Conservation (phyloP, 345 rosid genomes). For the Lepidium didymum region DNA sequence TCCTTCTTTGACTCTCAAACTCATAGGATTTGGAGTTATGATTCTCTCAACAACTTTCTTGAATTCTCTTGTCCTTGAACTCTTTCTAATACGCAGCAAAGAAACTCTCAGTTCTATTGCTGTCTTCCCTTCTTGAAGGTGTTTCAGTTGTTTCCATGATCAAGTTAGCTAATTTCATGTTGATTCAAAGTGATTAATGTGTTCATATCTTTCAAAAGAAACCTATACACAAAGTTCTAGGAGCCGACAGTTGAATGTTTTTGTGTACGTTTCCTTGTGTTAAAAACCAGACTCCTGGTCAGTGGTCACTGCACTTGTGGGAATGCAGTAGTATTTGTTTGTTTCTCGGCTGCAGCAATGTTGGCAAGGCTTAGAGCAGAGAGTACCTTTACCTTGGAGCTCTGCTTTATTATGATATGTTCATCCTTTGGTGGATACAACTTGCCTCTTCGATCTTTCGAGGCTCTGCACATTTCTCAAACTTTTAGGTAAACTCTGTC, state of each 20-base stretch:
- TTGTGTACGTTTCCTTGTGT: neutral
- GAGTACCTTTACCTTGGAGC: slow-evolving; percentile 82
- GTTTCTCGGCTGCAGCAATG: slow-evolving; percentile 76
- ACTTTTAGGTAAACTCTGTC: slow-evolving; percentile 43
- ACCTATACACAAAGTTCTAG: neutral
- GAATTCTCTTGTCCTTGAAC: no score
- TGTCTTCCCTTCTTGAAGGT: slow-evolving; percentile 53
- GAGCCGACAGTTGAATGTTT: neutral
- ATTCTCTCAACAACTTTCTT: no score
- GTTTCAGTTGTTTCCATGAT: slow-evolving; percentile 71
- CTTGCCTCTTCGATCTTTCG: slow-evolving; percentile 64
- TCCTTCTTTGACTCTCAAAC: slow-evolving; percentile 35
- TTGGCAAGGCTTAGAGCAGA: slow-evolving; percentile 72
- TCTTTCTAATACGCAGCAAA: no score
- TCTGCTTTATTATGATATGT: slow-evolving; percentile 59
- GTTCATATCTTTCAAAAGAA: neutral
- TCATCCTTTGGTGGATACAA: slow-evolving; percentile 55
- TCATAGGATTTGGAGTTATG: slow-evolving; percentile 34
- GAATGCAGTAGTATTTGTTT: slow-evolving; percentile 63
- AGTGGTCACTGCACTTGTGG: slow-evolving; percentile 68
- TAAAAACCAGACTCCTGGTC: slow-evolving; percentile 42
- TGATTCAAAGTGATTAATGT: slow-evolving; percentile 44
- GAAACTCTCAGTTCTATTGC: no score
- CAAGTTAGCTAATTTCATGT: slow-evolving; percentile 51
- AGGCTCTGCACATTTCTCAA: slow-evolving; percentile 51